A percentile compares a stretch with the other conserved stretches of the same genome.
Evolutionary conservation across 2,329 filamentous ascomycete species (phyloP).

Genomic region (Fusarium paranaense): DNA sequence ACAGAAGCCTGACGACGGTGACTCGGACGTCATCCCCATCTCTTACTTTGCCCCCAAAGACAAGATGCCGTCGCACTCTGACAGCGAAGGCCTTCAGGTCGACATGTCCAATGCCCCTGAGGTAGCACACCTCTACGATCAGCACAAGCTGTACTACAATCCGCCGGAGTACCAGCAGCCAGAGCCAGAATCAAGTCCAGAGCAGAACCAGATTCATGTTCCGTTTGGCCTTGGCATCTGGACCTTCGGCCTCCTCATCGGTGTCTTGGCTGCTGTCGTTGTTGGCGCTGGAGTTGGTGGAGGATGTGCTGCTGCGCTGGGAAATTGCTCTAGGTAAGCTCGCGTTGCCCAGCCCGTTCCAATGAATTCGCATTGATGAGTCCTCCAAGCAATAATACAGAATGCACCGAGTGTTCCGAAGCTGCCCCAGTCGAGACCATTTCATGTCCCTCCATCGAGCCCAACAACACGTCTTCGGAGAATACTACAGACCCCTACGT

Average conservation of each 20-base stretch:
- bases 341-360: rapidly evolving
- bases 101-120: neutral
- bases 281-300: conserved; percentile 1
- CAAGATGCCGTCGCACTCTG: neutral
- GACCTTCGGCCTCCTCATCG: neutral
- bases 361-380: neutral
- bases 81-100: conserved; percentile 1
- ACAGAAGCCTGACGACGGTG: neutral
- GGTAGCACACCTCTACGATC: neutral
- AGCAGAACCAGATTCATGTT: neutral
- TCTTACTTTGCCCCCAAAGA: neutral
- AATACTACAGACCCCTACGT: neutral
- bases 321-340: neutral
- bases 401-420: neutral
- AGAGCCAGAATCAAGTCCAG: neutral
- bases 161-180: neutral
- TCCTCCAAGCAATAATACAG: neutral
- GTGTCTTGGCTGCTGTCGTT: neutral
- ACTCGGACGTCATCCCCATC: neutral
- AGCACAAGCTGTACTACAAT: neutral
- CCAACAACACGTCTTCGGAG: neutral
- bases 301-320: neutral
- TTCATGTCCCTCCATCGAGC: neutral
- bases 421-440: neutral
- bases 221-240: neutral